These are phyloP conservation scores for Fusarium sp. DNA, from an alignment of 2,329 filamentous ascomycete species.

Conservation along the genomic window DNA sequence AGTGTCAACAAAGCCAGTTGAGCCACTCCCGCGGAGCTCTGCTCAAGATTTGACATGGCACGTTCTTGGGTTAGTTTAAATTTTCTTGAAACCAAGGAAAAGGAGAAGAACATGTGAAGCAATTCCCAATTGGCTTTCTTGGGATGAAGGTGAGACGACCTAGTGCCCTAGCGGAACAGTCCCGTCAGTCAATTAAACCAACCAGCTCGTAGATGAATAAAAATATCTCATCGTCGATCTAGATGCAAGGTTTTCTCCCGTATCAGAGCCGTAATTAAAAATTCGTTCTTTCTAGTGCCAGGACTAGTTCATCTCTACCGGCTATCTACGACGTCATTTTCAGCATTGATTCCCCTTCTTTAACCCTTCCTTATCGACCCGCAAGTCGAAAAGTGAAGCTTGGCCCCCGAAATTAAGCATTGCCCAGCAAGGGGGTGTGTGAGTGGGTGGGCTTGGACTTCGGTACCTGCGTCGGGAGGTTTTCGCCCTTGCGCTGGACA, in stretches of 20 bases:
- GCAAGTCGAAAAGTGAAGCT: neutral
- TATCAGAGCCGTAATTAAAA: slow-evolving; percentile 5
- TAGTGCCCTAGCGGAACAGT: neutral
- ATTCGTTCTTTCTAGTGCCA: slow-evolving; percentile 10
- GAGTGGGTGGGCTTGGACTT: neutral
- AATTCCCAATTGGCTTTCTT: neutral
- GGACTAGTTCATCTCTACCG: slow-evolving; percentile 7
- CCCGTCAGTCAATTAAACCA: neutral
- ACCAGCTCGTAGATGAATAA: slow-evolving; percentile 1
- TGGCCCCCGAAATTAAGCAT: slow-evolving; percentile 35
- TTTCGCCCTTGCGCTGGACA: neutral
- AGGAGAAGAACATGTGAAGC: neutral
- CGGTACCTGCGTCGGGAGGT: slow-evolving; percentile 25
- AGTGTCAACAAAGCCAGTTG: neutral
- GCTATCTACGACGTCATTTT: neutral
- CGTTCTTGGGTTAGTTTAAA: neutral
- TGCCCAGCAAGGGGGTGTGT: slow-evolving; percentile 28
- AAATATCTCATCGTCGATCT: slow-evolving; percentile 35
- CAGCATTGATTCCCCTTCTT: slow-evolving; percentile 1
- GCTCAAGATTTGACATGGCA: neutral
- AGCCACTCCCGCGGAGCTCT: slow-evolving; percentile 13
- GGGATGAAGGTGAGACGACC: neutral
- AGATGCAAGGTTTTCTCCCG: neutral
- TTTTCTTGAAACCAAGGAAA: neutral
- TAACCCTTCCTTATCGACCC: neutral